Percentiles rank a stretch among this genome's conserved stretches.
These are phyloP conservation scores for Fusarium foetens DNA, from an alignment of 2,329 filamentous ascomycete genomes.

Conservation along the genomic window DNA sequence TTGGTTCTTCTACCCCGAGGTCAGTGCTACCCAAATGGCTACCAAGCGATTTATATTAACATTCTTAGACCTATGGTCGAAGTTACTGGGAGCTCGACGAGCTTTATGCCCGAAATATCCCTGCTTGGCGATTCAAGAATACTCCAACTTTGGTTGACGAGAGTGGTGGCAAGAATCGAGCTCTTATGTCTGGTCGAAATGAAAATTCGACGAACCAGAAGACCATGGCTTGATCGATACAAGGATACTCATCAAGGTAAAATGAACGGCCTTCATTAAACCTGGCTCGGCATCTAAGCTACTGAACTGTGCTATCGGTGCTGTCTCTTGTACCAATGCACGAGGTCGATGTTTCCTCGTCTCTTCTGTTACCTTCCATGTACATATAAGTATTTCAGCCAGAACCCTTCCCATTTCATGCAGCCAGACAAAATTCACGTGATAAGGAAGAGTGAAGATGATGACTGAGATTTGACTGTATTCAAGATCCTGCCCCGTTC, in stretches of 20 bases:
- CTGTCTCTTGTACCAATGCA: not conserved
- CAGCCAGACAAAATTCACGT: not conserved
- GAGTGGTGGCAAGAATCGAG: not conserved
- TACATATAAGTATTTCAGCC: not conserved
- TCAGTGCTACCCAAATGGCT: not conserved
- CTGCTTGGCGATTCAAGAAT: constrained; percentile 18
- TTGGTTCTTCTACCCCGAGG: constrained; percentile 2
- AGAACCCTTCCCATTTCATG: too few relatives aligned
- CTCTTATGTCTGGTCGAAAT: not conserved
- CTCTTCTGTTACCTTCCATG: not conserved
- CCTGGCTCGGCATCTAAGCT: not conserved
- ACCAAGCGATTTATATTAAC: not conserved
- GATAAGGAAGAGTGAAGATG: not conserved
- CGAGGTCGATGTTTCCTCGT: not conserved
- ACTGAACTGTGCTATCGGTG: not conserved
- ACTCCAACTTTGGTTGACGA: constrained; percentile 1
- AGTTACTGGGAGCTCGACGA: constrained; percentile 22
- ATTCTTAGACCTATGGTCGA: constrained; percentile 12
- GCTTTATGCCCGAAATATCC: constrained; percentile 18
- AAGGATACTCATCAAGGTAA: not conserved
- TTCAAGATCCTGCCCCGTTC: too few relatives aligned
- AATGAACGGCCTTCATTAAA: too few relatives aligned
- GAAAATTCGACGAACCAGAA: not conserved
- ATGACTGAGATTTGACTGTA: not conserved
- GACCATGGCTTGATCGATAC: not conserved